These are phyloP conservation scores for Capsella rubella DNA, from an alignment of 441 rosid species.

Conservation along the genomic window DNA sequence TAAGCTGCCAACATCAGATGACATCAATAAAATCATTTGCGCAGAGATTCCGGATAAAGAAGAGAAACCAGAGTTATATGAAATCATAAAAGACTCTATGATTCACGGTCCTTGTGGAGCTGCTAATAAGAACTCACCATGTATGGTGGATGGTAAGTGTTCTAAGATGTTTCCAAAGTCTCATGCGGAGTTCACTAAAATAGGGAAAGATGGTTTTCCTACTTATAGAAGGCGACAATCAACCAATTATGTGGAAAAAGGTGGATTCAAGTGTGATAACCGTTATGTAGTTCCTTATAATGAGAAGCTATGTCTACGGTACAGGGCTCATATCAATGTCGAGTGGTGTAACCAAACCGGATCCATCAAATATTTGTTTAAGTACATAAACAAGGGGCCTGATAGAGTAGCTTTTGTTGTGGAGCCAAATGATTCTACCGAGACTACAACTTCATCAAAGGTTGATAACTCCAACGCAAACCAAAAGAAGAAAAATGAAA, in stretches of 20 bases:
- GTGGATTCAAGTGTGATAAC: too few relatives aligned
- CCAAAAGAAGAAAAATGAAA: too few relatives aligned
- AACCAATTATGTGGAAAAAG: too few relatives aligned
- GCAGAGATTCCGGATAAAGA: background rate
- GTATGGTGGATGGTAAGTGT: constrained; percentile 18
- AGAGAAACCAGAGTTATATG: background rate
- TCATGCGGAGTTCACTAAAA: too few relatives aligned
- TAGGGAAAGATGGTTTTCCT: too few relatives aligned
- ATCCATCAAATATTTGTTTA: background rate
- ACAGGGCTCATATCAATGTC: background rate
- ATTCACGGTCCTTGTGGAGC: constrained; percentile 13
- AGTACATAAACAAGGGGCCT: background rate
- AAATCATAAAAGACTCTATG: background rate
- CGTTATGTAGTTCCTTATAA: too few relatives aligned
- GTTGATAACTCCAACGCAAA: background rate
- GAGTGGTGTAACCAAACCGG: background rate
- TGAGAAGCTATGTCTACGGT: too few relatives aligned
- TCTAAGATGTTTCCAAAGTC: background rate
- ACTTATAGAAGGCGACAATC: too few relatives aligned
- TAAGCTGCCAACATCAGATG: background rate
- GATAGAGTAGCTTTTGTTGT: background rate
- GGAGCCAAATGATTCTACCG: background rate
- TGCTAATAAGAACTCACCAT: background rate
- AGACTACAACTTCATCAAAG: background rate
- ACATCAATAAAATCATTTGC: background rate